Base-by-base conservation (phyloP, 2,329 filamentous ascomycete species). In the Apiospora marii region DNA sequence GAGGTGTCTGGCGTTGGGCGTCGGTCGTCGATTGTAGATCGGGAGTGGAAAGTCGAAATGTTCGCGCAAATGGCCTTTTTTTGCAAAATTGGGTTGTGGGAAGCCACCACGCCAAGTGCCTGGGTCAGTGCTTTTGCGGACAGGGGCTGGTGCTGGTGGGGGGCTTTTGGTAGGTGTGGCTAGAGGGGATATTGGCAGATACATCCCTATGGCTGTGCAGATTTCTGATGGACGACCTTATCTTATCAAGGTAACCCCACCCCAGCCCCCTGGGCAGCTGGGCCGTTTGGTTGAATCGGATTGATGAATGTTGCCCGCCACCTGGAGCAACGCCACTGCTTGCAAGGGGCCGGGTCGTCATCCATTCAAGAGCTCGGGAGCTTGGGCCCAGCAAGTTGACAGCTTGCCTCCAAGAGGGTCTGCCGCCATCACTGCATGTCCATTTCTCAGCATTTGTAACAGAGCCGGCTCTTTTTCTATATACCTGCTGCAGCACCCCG, bases 21-120 rank as follows among this genome's bases (percentile, higher is more conserved):
- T 24, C 67, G 67, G 44, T 68, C 44, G 41, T 68, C 67, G 67
- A 48, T 46, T 46, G 67, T 68, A 68, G 58, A 64, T 68, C 67
- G 41, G 30, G 10, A 48, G 44, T 48, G 67, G 67, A 68, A 64
- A 64, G 58, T 64, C 58, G 58, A 64, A 64, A 64, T 64, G 58
- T 64, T 64, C 58, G 58, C 58, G 58, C 58, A 8, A 64, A 64
- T 64, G 58, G 58, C 58, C 58, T 64, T 41, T 64, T 58, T 64
- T 64, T 64, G 30, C 67, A 68, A 68, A 68, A 68, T 68, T 68
- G 67, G 67, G 67, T 68, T 68, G 67, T 68, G 67, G 67, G 67
- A 68, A 68, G 67, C 58, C 30, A 64, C 58, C 58, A n/a, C 22
- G 34, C 30, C 34, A 64, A 64, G 58, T 41, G 58, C 41, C 34